phyloP scores from a whole-genome alignment of 1,284 basidiomycete species.

The Puccinia coronata region DNA sequence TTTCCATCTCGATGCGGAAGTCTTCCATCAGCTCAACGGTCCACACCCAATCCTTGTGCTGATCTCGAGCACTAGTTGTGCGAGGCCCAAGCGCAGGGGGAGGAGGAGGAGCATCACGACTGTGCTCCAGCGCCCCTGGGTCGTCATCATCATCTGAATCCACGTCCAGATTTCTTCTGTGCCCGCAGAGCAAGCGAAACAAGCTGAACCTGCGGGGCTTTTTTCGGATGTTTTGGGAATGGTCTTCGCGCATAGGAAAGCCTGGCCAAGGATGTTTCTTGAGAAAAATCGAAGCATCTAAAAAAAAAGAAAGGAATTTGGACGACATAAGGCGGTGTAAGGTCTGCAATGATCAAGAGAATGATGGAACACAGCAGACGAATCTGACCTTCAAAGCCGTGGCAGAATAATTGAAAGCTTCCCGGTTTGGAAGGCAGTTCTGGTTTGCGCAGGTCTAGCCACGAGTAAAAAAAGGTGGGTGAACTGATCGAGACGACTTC shows the following conservation, averaged over 20 bases:
- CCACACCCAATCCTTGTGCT: slow-evolving; percentile 65
- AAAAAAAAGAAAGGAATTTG: slow-evolving; percentile 8
- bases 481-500: slow-evolving; percentile 79
- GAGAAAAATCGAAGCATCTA: slow-evolving; percentile 83
- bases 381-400: slow-evolving; percentile 71
- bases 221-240: slow-evolving; percentile 62
- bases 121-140: slow-evolving; percentile 50
- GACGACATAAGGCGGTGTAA: not conserved
- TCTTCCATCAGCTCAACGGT: slow-evolving; percentile 71
- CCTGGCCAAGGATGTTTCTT: slow-evolving; percentile 84
- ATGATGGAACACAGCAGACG: slow-evolving; percentile 11
- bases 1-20: slow-evolving; percentile 83
- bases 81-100: slow-evolving; percentile 56
- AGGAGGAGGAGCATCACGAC: not conserved
- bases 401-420: slow-evolving; percentile 82
- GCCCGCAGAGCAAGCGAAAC: slow-evolving; percentile 68
- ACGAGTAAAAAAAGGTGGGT: slow-evolving; percentile 84
- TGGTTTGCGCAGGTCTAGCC: slow-evolving; percentile 77
- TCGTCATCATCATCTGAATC: slow-evolving; percentile 66
- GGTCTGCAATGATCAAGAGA: not conserved
- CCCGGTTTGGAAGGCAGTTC: slow-evolving; percentile 78
- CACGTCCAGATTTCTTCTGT: slow-evolving; percentile 69
- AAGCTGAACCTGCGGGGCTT: slow-evolving; percentile 50
- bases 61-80: slow-evolving; percentile 54
- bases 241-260: slow-evolving; percentile 76